A percentile compares a stretch with the other conserved stretches of the same genome.
Evolutionary conservation across 2,329 filamentous ascomycete species (phyloP).

Genomic region (Colletotrichum eleusines): DNA sequence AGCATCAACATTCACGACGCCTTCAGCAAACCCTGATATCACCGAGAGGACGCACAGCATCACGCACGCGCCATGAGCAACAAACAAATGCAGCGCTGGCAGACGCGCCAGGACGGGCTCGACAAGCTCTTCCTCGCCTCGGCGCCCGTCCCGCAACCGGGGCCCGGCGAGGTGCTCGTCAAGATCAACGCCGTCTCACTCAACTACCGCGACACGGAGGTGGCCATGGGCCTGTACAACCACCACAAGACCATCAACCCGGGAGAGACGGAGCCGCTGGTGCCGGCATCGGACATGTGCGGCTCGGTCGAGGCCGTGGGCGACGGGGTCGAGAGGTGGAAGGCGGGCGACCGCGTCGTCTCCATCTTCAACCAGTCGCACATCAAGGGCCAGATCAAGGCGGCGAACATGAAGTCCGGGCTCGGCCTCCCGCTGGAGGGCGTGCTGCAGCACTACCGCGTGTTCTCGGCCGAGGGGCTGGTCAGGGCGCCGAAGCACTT

Average conservation of each 20-base stretch:
- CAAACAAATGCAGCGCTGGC: conserved; percentile 60
- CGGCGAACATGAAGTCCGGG: conserved; percentile 66
- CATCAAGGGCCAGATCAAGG: conserved; percentile 69
- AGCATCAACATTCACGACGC: neutral
- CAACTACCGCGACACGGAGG: conserved; percentile 66
- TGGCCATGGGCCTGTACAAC: conserved; percentile 74
- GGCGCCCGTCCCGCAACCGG: conserved; percentile 60
- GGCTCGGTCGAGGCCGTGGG: conserved; percentile 67
- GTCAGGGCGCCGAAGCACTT: conserved; percentile 69
- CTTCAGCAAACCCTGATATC: neutral
- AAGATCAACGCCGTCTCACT: conserved; percentile 60
- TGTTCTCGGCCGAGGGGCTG: conserved; percentile 68
- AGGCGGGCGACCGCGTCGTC: conserved; percentile 73
- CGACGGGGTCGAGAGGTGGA: conserved; percentile 57
- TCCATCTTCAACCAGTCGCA: conserved; percentile 72
- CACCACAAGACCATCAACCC: conserved; percentile 68
- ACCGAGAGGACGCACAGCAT: neutral
- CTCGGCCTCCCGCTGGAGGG: conserved; percentile 72
- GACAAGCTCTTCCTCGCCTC: conserved; percentile 62
- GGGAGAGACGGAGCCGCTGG: conserved; percentile 57
- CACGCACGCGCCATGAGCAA: conserved; percentile 21
- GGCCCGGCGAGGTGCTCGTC: conserved; percentile 64
- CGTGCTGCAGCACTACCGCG: conserved; percentile 69
- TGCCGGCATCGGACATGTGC: conserved; percentile 79
- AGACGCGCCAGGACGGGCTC: conserved; percentile 66